Conservation (phyloP, 139 green algal species). For the Coelastrella sp. region DNA sequence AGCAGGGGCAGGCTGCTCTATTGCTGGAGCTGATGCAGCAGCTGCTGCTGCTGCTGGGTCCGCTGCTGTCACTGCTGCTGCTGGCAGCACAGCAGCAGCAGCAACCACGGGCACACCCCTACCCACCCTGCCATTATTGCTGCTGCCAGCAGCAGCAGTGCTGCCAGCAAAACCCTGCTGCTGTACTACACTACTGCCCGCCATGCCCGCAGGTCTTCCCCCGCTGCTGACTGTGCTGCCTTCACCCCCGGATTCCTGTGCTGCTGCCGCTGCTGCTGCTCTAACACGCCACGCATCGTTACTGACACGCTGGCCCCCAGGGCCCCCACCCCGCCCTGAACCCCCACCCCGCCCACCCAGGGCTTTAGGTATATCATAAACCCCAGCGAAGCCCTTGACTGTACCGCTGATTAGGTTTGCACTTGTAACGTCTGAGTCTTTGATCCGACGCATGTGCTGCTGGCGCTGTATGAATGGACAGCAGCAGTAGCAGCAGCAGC, state of each 20-base stretch:
- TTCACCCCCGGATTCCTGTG: background rate
- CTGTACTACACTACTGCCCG: background rate
- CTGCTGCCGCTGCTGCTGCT: slow-evolving; percentile 14
- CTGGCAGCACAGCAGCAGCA: too few species aligned
- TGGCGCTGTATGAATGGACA: slow-evolving; percentile 5
- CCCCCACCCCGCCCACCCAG: slow-evolving; percentile 11
- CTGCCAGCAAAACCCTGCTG: background rate
- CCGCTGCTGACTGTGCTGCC: background rate
- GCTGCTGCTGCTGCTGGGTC: slow-evolving; percentile 44
- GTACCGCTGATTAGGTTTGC: slow-evolving; percentile 12
- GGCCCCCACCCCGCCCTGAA: background rate
- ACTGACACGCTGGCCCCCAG: background rate
- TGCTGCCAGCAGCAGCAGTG: slow-evolving; percentile 26
- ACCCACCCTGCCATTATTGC: background rate
- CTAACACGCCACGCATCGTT: background rate
- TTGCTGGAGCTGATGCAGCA: background rate
- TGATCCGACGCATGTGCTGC: slow-evolving; percentile 22
- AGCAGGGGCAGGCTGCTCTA: background rate
- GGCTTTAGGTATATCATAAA: slow-evolving; percentile 33
- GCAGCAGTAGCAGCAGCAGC: background rate
- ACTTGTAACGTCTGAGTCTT: background rate
- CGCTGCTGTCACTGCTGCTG: slow-evolving; percentile 18
- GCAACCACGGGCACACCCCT: background rate
- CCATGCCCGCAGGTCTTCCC: background rate
- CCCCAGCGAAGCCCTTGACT: slow-evolving; percentile 44